Evolutionary conservation across 2,329 filamentous ascomycete species (phyloP).

Genomic region (Nemania bipapillata): DNA sequence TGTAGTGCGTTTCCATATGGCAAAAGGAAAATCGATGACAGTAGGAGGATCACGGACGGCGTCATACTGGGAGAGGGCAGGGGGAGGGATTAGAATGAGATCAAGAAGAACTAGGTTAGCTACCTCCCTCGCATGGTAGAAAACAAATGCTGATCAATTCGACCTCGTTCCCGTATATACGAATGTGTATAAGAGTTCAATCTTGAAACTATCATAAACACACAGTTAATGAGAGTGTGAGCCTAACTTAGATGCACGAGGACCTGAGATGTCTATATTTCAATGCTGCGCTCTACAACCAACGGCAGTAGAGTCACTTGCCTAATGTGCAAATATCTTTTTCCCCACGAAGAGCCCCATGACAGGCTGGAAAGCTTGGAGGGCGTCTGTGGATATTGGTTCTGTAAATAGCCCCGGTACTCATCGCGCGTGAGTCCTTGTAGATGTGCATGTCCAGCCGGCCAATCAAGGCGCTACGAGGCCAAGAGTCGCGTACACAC

Average conservation of each 20-base stretch:
- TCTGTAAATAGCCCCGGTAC: constrained; percentile 15
- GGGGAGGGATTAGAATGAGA: constrained; percentile 5
- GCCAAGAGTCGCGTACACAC: constrained; percentile 28
- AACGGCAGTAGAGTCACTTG: constrained; percentile 21
- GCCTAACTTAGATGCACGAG: constrained; percentile 15
- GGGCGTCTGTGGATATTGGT: constrained; percentile 30
- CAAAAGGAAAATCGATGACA: constrained; percentile 27
- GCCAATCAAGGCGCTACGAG: constrained; percentile 27
- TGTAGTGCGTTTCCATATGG: constrained; percentile 41
- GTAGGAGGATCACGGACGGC: constrained; percentile 26
- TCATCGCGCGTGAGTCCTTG: constrained; percentile 17
- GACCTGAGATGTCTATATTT: constrained; percentile 39
- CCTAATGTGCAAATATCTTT: constrained; percentile 26
- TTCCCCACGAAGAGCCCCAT: constrained; percentile 28
- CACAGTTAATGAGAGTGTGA: background rate
- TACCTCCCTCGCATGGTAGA: constrained; percentile 37
- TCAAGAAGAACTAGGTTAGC: constrained; percentile 11
- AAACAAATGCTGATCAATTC: constrained; percentile 9
- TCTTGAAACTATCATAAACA: constrained; percentile 13
- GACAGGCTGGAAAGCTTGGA: constrained; percentile 26
- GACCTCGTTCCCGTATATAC: constrained; percentile 18
- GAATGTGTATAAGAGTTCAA: constrained; percentile 11
- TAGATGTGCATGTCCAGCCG: background rate
- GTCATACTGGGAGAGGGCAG: constrained; percentile 31
- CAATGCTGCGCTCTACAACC: constrained; percentile 7